A percentile compares a stretch with the other conserved stretches of the same genome.
Evolutionary conservation across 352 stramenopile genomes (phyloP).

Genomic region (Phytopythium delawarense): DNA sequence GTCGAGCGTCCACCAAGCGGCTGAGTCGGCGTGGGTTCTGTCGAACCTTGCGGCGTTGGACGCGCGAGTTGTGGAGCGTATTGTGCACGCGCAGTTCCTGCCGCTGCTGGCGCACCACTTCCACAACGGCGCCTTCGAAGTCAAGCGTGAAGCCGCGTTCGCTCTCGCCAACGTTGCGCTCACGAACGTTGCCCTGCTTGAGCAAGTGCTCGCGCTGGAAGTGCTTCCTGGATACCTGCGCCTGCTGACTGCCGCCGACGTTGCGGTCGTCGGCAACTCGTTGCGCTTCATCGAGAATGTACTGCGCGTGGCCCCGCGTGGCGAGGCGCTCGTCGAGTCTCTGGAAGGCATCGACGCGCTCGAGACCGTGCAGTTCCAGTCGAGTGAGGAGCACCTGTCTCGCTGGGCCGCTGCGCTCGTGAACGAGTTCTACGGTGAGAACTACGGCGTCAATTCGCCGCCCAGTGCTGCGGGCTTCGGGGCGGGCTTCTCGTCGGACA

Average conservation of each 20-base stretch:
- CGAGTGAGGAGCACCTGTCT: conserved; percentile 48
- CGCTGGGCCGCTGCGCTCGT: conserved; percentile 64
- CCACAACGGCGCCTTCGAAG: conserved; percentile 53
- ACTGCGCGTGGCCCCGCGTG: conserved; percentile 48
- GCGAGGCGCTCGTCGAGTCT: conserved; percentile 53
- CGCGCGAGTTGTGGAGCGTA: conserved; percentile 40
- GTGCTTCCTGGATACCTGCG: conserved; percentile 57
- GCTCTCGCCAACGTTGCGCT: conserved; percentile 71
- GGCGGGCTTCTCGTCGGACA: conserved; percentile 11
- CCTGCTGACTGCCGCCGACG: conserved; percentile 50
- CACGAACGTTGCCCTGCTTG: conserved; percentile 42
- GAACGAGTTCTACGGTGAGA: conserved; percentile 84
- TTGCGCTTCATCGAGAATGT: conserved; percentile 78
- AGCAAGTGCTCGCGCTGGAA: conserved; percentile 50
- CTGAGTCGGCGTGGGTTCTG: conserved; percentile 69
- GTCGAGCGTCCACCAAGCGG: conserved; percentile 33
- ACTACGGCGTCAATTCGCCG: conserved; percentile 73
- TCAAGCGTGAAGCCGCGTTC: conserved; percentile 72
- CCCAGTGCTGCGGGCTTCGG: conserved; percentile 22
- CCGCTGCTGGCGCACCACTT: conserved; percentile 57
- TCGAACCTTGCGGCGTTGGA: conserved; percentile 74
- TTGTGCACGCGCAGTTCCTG: conserved; percentile 50
- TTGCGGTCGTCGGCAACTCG: conserved; percentile 72
- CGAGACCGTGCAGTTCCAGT: conserved; percentile 74
- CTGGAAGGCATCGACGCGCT: conserved; percentile 74